Conservation (phyloP, 2,329 filamentous ascomycete genomes). For the Trichophaea hybrida region DNA sequence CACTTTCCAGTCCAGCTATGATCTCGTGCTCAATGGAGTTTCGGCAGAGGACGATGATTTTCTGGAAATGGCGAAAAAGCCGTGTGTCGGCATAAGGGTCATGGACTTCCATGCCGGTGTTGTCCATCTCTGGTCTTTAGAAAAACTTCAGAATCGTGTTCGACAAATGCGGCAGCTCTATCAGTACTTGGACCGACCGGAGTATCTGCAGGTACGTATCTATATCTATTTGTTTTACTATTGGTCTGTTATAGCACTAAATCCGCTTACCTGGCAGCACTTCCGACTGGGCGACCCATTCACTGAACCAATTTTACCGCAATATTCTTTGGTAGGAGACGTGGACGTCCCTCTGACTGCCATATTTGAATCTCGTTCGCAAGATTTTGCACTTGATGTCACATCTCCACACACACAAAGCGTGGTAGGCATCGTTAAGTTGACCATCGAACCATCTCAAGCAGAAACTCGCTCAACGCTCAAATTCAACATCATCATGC, state of each 20-base stretch:
- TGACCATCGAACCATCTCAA: constrained; percentile 85
- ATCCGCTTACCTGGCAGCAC: constrained; percentile 36
- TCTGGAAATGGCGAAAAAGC: constrained; percentile 68
- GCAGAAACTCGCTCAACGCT: constrained; percentile 83
- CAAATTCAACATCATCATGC: constrained; percentile 98
- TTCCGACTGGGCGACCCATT: constrained; percentile 89
- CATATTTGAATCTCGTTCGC: constrained; percentile 86
- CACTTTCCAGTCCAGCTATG: constrained; percentile 81
- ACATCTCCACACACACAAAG: constrained; percentile 84
- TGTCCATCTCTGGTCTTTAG: constrained; percentile 83
- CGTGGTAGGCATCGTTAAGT: constrained; percentile 74
- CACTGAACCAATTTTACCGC: constrained; percentile 75
- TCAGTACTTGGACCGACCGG: constrained; percentile 87
- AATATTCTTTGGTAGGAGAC: constrained; percentile 85
- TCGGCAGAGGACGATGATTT: constrained; percentile 68
- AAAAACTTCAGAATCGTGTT: constrained; percentile 78
- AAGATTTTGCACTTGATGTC: constrained; percentile 84
- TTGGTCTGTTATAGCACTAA: not conserved
- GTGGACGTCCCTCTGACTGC: constrained; percentile 81
- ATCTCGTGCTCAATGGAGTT: constrained; percentile 85
- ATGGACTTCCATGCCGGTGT: constrained; percentile 79
- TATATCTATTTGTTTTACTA: not conserved
- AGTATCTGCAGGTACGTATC: constrained; percentile 54
- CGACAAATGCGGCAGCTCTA: constrained; percentile 92
- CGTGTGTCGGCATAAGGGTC: constrained; percentile 78